Percentiles rank a stretch among this genome's conserved stretches.
These are phyloP conservation scores for Oryza punctata DNA, from an alignment of 176 grass and related monocot genomes.

Conservation along the genomic window DNA sequence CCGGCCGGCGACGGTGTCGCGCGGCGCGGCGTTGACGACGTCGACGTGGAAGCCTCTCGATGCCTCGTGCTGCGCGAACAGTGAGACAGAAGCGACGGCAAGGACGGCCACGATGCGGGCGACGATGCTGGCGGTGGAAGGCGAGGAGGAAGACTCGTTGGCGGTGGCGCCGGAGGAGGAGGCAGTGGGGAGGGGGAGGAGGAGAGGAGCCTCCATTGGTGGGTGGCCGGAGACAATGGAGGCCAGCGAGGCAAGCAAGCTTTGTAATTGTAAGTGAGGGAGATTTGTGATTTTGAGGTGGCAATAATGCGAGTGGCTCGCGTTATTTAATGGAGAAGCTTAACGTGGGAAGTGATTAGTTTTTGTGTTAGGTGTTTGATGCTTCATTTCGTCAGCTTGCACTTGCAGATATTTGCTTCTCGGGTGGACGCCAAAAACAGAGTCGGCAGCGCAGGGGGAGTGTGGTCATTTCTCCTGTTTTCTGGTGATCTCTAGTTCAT, in stretches of 20 bases:
- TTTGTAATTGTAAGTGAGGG: neutral
- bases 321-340: conserved; percentile 38
- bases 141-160: neutral
- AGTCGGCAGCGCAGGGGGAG: neutral
- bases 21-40: conserved; percentile 15
- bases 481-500: neutral
- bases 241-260: neutral
- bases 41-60: conserved; percentile 57
- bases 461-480: neutral
- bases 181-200: conserved; percentile 35
- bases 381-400: neutral
- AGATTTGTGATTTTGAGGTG: neutral
- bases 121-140: conserved; percentile 37
- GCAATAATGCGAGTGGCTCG: conserved; percentile 35
- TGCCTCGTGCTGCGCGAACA: conserved; percentile 59
- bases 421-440: neutral
- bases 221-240: neutral
- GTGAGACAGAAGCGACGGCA: conserved; percentile 44
- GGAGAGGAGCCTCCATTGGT: conserved; percentile 68
- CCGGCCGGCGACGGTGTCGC: neutral
- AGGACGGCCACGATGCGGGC: conserved; percentile 44
- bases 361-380: neutral
- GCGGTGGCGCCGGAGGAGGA: neutral
- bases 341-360: conserved; percentile 1
- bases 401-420: conserved; percentile 12